A percentile compares a stretch with the other conserved stretches of the same genome.
Conservation (phyloP, 768 basidiomycete species). For the Piloderma croceum region DNA sequence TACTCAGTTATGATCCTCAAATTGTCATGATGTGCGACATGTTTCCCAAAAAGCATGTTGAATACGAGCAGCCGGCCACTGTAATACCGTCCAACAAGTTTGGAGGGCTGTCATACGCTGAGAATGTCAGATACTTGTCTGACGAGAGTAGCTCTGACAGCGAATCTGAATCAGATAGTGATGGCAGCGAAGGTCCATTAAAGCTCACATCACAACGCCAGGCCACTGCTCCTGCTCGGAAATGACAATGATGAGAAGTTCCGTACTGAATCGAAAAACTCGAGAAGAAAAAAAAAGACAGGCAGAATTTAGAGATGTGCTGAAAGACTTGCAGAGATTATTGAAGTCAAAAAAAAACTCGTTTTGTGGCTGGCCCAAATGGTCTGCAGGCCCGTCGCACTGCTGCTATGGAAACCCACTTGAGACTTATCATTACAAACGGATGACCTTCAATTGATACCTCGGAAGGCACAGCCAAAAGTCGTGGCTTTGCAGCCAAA, state of each 20-base stretch:
- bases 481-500: constrained; percentile 25
- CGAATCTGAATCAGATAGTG: not conserved
- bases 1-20: no score
- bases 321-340: not conserved
- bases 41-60: no score
- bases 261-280: no score
- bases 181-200: not conserved
- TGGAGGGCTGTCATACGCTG: no score
- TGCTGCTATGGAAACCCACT: constrained; percentile 21
- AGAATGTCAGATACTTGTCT: no score
- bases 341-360: constrained; percentile 15
- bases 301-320: not conserved
- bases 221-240: not conserved
- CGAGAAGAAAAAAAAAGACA: no score
- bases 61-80: no score
- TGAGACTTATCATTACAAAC: constrained; percentile 28
- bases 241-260: not conserved
- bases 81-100: no score
- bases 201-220: not conserved
- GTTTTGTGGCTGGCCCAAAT: constrained; percentile 20
- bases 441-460: constrained; percentile 14
- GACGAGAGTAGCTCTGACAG: no score
- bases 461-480: constrained; percentile 24
- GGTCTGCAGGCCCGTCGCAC: constrained; percentile 25
- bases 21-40: no score